phyloP scores from a whole-genome alignment of 2,329 filamentous ascomycete species.

The Elsinoe arachidis region DNA sequence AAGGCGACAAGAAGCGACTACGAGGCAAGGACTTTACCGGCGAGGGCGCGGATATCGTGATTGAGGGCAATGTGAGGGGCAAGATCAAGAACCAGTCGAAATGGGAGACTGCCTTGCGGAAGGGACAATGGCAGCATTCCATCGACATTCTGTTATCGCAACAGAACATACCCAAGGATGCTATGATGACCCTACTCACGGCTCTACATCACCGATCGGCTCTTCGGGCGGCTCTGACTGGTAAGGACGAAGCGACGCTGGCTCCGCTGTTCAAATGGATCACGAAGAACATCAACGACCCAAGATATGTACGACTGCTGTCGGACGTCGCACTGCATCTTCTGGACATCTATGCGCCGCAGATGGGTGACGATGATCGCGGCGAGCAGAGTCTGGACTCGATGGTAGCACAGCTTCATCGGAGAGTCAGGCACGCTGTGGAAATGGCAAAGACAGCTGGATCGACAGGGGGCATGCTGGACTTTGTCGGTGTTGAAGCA shows the following conservation, averaged over 20 bases:
- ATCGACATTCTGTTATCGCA: slow-evolving; percentile 64
- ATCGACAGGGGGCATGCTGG: slow-evolving; percentile 80
- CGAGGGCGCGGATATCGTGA: slow-evolving; percentile 79
- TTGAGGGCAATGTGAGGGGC: slow-evolving; percentile 62
- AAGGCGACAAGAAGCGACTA: slow-evolving; percentile 51
- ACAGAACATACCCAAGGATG: slow-evolving; percentile 24
- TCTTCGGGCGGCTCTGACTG: slow-evolving; percentile 67
- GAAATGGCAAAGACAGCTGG: slow-evolving; percentile 76
- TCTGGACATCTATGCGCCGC: slow-evolving; percentile 78
- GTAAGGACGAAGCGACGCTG: slow-evolving; percentile 71
- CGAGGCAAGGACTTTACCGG: slow-evolving; percentile 71
- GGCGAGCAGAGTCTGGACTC: slow-evolving; percentile 64
- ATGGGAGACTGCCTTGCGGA: slow-evolving; percentile 78
- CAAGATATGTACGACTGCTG: slow-evolving; percentile 69
- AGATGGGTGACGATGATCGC: slow-evolving; percentile 45
- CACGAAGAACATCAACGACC: slow-evolving; percentile 69
- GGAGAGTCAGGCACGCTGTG: slow-evolving; percentile 65
- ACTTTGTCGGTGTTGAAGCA: slow-evolving; percentile 55
- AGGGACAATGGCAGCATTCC: slow-evolving; percentile 66
- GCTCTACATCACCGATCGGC: slow-evolving; percentile 83
- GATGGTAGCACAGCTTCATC: slow-evolving; percentile 59
- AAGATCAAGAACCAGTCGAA: slow-evolving; percentile 56
- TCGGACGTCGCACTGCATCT: slow-evolving; percentile 76
- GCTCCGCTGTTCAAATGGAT: slow-evolving; percentile 80
- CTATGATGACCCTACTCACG: slow-evolving; percentile 66